Percentiles rank a stretch among this genome's conserved stretches.
Evolutionary conservation across 2,329 filamentous ascomycete species (phyloP).

Genomic region (Aspergillus thermomutatus): DNA sequence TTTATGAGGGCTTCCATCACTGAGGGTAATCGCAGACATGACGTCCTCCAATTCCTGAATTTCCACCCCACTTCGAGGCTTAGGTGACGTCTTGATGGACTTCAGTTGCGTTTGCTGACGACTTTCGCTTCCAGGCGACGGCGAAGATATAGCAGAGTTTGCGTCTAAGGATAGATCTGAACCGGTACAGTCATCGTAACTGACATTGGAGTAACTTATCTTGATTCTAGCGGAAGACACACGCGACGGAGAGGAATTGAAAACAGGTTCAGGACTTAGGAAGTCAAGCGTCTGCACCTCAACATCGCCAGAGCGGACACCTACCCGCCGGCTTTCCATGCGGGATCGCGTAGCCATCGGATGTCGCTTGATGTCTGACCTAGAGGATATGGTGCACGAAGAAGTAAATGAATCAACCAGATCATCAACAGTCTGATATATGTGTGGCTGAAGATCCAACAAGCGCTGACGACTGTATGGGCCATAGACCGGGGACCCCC

Average conservation of each 20-base stretch:
- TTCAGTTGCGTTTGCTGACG: neutral
- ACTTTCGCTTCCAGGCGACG: neutral
- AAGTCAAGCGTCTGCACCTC: constrained; percentile 12
- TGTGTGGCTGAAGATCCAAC: constrained; percentile 1
- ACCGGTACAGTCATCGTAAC: constrained; percentile 5
- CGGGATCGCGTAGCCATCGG: constrained; percentile 12
- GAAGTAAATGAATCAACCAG: constrained; percentile 25
- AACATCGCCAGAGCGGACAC: constrained; percentile 3
- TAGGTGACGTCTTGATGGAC: neutral
- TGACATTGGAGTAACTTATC: constrained; percentile 24
- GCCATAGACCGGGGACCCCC: constrained; percentile 11
- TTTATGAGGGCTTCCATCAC: constrained; percentile 2
- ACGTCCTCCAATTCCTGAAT: constrained; percentile 18
- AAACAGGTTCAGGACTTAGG: neutral
- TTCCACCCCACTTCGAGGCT: neutral
- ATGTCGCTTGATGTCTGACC: constrained; percentile 18
- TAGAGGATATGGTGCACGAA: constrained; percentile 16
- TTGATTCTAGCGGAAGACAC: constrained; percentile 8
- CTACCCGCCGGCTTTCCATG: constrained; percentile 6
- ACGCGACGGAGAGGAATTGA: constrained; percentile 1
- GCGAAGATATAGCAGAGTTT: neutral
- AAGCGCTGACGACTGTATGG: constrained; percentile 14
- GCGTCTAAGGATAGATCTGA: neutral
- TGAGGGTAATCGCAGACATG: constrained; percentile 18
- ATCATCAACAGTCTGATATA: constrained; percentile 19